Evolutionary conservation across 805 yeast genomes (phyloP), one percentile per base, ranked within the genome.

Genomic region (Ascoidea rubescens): DNA sequence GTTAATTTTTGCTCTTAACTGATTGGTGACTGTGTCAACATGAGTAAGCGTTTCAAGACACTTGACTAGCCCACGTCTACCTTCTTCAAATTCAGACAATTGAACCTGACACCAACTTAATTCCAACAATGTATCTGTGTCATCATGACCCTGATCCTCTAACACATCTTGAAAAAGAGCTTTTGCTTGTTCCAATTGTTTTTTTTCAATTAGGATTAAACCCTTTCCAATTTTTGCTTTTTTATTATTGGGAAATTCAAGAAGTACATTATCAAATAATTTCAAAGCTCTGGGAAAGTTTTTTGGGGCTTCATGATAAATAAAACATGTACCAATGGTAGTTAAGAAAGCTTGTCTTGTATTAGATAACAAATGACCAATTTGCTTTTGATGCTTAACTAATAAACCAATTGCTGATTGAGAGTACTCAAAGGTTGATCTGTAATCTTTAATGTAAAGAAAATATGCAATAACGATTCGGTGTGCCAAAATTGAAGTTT

Each of bases 251-350:
- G 75, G 73, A 33, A 68, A 68, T 21, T 69, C 69, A 0, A 64
- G 57, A 31, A 87, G 69, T 3, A 89, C 78, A 30, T 71, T 68
- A 44, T 84, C 84, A 64, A 84, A 93, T 14, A 89, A 64, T 49
- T 78, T 78, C 32, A 84, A 62, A 0, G 99, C 98, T 31, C 82
- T 72, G 2, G 77, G 71, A 60, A 79, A 87, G 65, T 91, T 86
- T 64, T 88, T 88, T 8, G 98, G 99, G 0, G 97, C 85, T 63
- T 91, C 96, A 60, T 82, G 77, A 61, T 87, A 84, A 0, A 95
- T 86, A 61, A 89, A 87, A 1, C 84, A 74, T 0, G 81, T 76
- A 0, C 93, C 98, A 52, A 87, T 70, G 30, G 78, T 71, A 44
- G 88, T 73, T 6, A 84, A 70, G 28, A 87, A 67, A 50, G 80